Conservation (phyloP, 2,329 filamentous ascomycete genomes). For the Colletotrichum gloeosporioides region DNA sequence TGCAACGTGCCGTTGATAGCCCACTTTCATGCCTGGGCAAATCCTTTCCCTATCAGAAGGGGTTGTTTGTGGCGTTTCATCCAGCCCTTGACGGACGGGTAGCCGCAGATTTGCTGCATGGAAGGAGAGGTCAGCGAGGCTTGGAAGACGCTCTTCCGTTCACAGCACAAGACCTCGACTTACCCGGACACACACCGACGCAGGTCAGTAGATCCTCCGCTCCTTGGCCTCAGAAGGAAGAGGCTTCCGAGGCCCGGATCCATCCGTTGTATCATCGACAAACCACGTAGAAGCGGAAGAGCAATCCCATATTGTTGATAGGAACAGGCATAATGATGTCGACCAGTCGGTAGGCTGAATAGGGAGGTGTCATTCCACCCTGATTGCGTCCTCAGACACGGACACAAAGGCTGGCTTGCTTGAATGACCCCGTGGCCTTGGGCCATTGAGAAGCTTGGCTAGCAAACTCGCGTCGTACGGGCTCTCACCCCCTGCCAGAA, state of each 20-base stretch:
- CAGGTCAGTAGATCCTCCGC: slow-evolving; percentile 11
- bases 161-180: slow-evolving; percentile 10
- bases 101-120: slow-evolving; percentile 53
- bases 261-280: not conserved
- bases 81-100: slow-evolving; percentile 51
- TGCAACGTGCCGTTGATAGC: slow-evolving; percentile 47
- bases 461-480: slow-evolving; percentile 10
- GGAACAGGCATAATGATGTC: not conserved
- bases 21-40: slow-evolving; percentile 36
- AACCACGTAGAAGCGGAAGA: not conserved
- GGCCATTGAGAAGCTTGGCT: slow-evolving; percentile 18
- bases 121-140: slow-evolving; percentile 38
- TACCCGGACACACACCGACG: slow-evolving; percentile 2
- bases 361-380: not conserved
- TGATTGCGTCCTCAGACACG: slow-evolving; percentile 1
- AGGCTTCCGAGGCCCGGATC: not conserved
- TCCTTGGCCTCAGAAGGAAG: not conserved
- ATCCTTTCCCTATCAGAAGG: slow-evolving; percentile 44
- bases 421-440: slow-evolving; percentile 16
- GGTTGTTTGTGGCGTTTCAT: slow-evolving; percentile 53
- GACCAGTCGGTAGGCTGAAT: not conserved
- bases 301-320: not conserved
- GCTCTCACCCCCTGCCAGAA: not conserved
- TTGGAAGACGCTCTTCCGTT: slow-evolving; percentile 16
- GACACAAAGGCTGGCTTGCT: slow-evolving; percentile 15